Percentiles rank a stretch among this genome's conserved stretches.
These are phyloP conservation scores for Populus hybrid DNA, from an alignment of 441 rosid genomes.

Conservation along the genomic window DNA sequence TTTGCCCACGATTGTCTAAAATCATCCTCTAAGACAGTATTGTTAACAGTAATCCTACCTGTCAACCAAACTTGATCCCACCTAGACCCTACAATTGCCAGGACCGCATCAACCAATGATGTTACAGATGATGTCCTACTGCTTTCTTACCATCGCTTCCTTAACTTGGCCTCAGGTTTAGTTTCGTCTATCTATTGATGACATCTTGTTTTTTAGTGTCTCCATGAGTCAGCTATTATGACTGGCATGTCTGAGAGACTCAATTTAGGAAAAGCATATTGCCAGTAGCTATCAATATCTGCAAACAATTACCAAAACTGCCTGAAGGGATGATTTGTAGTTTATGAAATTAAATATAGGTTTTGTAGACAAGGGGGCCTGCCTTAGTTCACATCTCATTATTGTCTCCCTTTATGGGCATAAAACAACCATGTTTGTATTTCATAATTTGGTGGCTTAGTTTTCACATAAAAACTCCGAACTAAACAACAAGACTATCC, in stretches of 20 bases:
- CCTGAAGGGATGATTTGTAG: not conserved
- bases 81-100: constrained; percentile 5
- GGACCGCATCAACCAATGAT: constrained; percentile 29
- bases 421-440: constrained; percentile 12
- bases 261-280: not conserved
- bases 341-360: not conserved
- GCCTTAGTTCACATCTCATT: constrained; percentile 16
- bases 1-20: not conserved
- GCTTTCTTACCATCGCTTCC: constrained; percentile 11
- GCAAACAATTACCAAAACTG: not conserved
- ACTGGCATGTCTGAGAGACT: not conserved
- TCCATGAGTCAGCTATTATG: constrained; percentile 12
- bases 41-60: not conserved
- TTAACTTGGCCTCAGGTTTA: constrained; percentile 4
- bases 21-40: not conserved
- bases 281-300: not conserved
- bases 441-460: constrained; percentile 12
- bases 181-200: not conserved
- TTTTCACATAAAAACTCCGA: constrained; percentile 26
- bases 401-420: not conserved
- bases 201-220: constrained; percentile 1
- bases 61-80: constrained; percentile 6
- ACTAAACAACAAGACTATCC: constrained; percentile 10
- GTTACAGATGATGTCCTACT: not conserved
- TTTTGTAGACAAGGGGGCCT: not conserved